Base-by-base conservation (phyloP, 2,329 filamentous ascomycete species). In the Xylariaceae sp. region DNA sequence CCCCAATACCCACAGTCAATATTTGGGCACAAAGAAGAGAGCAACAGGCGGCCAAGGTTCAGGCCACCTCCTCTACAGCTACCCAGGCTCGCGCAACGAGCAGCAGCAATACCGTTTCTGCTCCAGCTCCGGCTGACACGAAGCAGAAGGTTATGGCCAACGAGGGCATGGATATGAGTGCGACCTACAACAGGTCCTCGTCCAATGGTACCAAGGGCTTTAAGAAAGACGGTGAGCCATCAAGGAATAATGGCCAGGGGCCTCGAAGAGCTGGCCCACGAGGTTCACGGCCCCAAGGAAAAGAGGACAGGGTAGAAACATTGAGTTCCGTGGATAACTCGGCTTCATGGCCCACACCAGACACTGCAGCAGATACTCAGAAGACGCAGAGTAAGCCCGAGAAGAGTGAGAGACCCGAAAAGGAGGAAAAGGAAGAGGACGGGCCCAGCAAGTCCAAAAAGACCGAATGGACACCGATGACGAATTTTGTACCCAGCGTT, bases 311-410 rank as follows among this genome's bases (percentile, higher is more conserved):
- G 30, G 40, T 55, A 12, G 66, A 64, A 18, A 48, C 65, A 2
- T 59, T 71, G 4, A 87, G 87, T 19, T 75, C 87, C 2, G 84
- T 88, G 44, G 90, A 95, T 63, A 77, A 97, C 63, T 76, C 87
- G 37, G 71, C 80, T 39, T 82, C 82, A 16, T 98, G 93, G 93
- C 93, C 93, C 13, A 97, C 91, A 3, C 89, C 89, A 1, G 88
- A 95, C 53, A 83, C 75, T 37, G 85, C 83, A 2, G 79, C 84
- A 39, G 81, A 83, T 37, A 89, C 93, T 53, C 79, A 86, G 47
- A 87, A 87, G 66, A 83, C 83, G 57, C 89, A 88, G 64, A 67
- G 73, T 1, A 72, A 79, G 40, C 76, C 83, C 42, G 88, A 87
- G 63, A 66, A 79, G 39, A 75, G 83, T 41, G 88, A 88, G 63